A percentile compares a stretch with the other conserved stretches of the same genome.
Conservation (phyloP, 2,329 filamentous ascomycete genomes). For the Microdochium paspali region DNA sequence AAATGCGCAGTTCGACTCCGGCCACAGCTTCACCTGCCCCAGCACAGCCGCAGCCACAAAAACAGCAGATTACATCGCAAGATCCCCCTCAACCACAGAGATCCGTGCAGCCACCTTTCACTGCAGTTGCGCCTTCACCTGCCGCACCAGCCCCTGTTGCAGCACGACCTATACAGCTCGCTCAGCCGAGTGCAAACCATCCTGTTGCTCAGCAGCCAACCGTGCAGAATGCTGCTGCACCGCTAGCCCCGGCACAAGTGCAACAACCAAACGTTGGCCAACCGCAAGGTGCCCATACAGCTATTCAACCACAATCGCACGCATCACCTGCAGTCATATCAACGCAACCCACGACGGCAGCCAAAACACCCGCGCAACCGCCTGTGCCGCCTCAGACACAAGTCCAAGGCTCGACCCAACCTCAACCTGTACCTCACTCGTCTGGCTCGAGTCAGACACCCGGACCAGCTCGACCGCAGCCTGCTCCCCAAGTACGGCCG, state of each 20-base stretch:
- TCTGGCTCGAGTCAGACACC: not conserved
- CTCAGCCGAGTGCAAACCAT: not conserved
- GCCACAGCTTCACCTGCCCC: not conserved
- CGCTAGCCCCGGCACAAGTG: not conserved
- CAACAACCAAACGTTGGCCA: not conserved
- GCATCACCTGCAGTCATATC: not conserved
- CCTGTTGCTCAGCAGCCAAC: not conserved
- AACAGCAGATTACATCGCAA: not conserved
- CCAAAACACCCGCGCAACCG: not conserved
- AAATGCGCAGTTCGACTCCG: not conserved
- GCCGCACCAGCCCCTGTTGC: not conserved
- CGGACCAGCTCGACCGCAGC: not conserved
- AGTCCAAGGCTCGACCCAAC: not conserved
- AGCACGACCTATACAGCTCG: not conserved
- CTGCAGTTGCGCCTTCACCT: not conserved
- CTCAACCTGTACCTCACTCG: not conserved
- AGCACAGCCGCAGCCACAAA: not conserved
- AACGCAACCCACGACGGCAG: not conserved
- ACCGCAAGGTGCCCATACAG: not conserved
- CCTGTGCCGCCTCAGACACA: not conserved
- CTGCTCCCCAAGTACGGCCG: not conserved
- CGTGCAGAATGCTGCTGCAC: not conserved
- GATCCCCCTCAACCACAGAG: not conserved
- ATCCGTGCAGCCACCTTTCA: not conserved
- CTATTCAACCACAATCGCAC: not conserved